Evolutionary conservation across 306 rosid genomes (phyloP).

Genomic region (Heteromeles arbutifolia): DNA sequence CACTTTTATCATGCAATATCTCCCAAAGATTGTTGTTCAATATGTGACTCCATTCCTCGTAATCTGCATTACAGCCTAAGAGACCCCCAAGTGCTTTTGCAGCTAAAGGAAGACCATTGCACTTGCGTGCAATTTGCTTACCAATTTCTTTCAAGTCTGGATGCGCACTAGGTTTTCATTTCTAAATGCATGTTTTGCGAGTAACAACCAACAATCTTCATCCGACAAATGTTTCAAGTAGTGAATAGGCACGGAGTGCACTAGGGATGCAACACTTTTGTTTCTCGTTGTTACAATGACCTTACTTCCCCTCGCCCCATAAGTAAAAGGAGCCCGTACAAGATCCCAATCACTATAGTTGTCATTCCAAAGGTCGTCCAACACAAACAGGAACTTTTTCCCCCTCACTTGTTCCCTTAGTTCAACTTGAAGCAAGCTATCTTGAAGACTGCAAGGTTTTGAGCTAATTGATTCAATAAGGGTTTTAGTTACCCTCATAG

Average conservation of each 20-base stretch:
- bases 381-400: not conserved
- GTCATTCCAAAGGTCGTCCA: not conserved
- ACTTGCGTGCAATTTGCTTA: too few relatives aligned
- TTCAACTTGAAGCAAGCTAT: not conserved
- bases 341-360: not conserved
- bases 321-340: not conserved
- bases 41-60: too few relatives aligned
- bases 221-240: not conserved
- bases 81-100: too few relatives aligned
- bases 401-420: not conserved
- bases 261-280: not conserved
- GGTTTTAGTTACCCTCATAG: not conserved
- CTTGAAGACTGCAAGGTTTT: not conserved
- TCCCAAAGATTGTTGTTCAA: too few relatives aligned
- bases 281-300: slow-evolving; percentile 2
- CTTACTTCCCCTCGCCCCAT: not conserved
- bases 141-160: too few relatives aligned
- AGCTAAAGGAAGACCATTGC: too few relatives aligned
- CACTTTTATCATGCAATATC: too few relatives aligned
- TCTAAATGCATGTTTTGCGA: too few relatives aligned
- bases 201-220: slow-evolving; percentile 2
- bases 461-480: not conserved
- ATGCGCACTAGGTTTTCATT: too few relatives aligned
- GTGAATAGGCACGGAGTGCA: not conserved
- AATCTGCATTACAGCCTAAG: too few relatives aligned